Evolutionary conservation across 2,329 filamentous ascomycete genomes (phyloP).

Genomic region (Aspergillus sp.): DNA sequence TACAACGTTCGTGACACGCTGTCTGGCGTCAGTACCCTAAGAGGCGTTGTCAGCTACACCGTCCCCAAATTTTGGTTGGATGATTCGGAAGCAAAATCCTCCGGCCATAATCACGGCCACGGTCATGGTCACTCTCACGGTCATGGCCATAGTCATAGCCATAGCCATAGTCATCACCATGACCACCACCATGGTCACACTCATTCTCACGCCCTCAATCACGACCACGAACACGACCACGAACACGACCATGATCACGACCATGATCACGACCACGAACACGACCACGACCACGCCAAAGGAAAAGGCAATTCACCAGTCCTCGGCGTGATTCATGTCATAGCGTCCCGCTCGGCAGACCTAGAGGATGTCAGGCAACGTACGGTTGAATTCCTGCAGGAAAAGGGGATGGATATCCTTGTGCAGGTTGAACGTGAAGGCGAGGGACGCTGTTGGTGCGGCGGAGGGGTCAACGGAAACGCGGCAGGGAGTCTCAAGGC

Average conservation of each 20-base stretch:
- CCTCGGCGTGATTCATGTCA: constrained; percentile 82
- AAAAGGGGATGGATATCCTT: constrained; percentile 74
- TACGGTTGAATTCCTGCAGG: constrained; percentile 69
- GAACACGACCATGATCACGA: constrained; percentile 26
- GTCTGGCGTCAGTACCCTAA: constrained; percentile 75
- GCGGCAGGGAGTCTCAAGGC: background rate
- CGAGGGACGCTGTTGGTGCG: constrained; percentile 66
- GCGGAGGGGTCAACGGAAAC: constrained; percentile 39
- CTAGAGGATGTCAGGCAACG: constrained; percentile 80
- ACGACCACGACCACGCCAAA: constrained; percentile 21
- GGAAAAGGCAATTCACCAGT: constrained; percentile 44
- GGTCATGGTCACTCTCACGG: constrained; percentile 31
- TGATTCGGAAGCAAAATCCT: constrained; percentile 54
- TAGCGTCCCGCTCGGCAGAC: constrained; percentile 69
- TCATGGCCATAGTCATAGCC: constrained; percentile 26
- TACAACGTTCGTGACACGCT: constrained; percentile 85
- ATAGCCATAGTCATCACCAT: constrained; percentile 31
- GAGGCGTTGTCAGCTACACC: constrained; percentile 81
- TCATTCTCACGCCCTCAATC: constrained; percentile 27
- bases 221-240: constrained; percentile 30
- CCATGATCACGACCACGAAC: constrained; percentile 26
- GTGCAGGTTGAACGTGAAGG: constrained; percentile 87
- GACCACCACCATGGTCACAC: constrained; percentile 27
- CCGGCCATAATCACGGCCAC: constrained; percentile 42
- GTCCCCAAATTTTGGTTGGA: constrained; percentile 93